Evolutionary conservation across 2,329 filamentous ascomycete genomes (phyloP), one percentile per base, ranked within the genome.

Genomic region (Aspergillus japonicus): DNA sequence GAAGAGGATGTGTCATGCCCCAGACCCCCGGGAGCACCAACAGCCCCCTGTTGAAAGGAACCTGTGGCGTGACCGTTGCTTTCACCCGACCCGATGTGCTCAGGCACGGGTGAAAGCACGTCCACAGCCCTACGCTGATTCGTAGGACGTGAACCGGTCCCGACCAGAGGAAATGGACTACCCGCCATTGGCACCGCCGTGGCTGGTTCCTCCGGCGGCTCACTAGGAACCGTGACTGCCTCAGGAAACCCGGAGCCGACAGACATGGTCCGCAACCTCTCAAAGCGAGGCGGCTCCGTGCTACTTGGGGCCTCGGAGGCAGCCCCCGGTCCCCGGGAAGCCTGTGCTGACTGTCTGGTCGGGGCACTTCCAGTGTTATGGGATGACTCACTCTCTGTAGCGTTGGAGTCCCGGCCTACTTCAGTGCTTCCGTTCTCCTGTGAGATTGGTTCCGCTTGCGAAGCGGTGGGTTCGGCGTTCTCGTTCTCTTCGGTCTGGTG

Each of bases 401-500:
- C 16, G 14, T 44, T 44, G 14, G 39, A 19, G 14, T 19, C 14
- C 39, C 19, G 39, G 39, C 12, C 16, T 5, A 44, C 16, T 31
- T 61, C 59, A 23, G 53, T 57, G 42, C n/a, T 58, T 16, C 58
- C 57, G 21, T 52, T 57, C 51, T 68, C 64, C 48, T 54, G 51
- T 7, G 60, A 23, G 48, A 52, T 52, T 49, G 39, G 53, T 44
- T 49, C 59, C 26, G 26, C 19, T 52, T 42, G 49, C 26, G 24
- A 39, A 29, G 39, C 39, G 16, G 39, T 44, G 7, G 39, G 33
- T 39, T 33, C 31, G 14, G 16, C 35, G 31, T 50, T 35, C 7
- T 58, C 61, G 10, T 59, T 49, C 10, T 58, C 54, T 11, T 59
- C 51, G 33, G 24, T n/a, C 3, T 58, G 50, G n/a, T 61, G 53